These are phyloP conservation scores for Dendryphion nanum DNA, from an alignment of 2,329 filamentous ascomycete genomes.

Conservation along the genomic window DNA sequence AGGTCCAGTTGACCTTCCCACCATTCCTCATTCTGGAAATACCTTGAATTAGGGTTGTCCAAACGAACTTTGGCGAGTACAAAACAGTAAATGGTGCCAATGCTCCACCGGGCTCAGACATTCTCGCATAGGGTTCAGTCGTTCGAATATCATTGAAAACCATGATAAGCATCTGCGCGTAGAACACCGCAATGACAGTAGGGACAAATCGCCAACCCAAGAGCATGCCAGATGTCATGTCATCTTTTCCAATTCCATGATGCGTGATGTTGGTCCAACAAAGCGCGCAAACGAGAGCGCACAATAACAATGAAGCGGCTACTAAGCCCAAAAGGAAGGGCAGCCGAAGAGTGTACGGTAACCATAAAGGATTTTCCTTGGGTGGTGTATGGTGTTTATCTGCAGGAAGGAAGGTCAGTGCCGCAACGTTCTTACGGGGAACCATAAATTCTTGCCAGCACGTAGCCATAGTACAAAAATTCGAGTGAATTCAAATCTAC, in stretches of 20 bases:
- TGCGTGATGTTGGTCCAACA: background rate
- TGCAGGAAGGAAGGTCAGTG: too few relatives aligned
- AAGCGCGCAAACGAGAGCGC: background rate
- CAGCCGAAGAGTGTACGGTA: background rate
- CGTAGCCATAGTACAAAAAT: too few relatives aligned
- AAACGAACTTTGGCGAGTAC: slow-evolving; percentile 18
- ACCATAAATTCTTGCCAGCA: too few relatives aligned
- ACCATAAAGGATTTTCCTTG: background rate
- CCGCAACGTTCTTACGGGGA: too few relatives aligned
- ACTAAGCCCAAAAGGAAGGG: background rate
- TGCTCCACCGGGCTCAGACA: background rate
- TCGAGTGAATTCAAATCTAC: too few relatives aligned
- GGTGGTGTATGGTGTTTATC: too few relatives aligned
- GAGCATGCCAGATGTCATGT: background rate
- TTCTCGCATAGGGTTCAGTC: background rate
- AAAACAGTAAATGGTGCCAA: slow-evolving; percentile 11
- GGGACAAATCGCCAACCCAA: background rate
- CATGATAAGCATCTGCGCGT: background rate
- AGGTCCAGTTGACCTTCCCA: slow-evolving; percentile 8
- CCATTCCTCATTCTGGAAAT: slow-evolving; percentile 13
- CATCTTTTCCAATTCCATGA: background rate
- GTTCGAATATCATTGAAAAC: background rate
- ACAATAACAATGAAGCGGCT: too few relatives aligned
- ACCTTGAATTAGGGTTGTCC: slow-evolving; percentile 16
- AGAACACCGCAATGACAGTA: background rate